phyloP scores from a whole-genome alignment of 495 filamentous ascomycete species.

The Delitschia confertaspora region DNA sequence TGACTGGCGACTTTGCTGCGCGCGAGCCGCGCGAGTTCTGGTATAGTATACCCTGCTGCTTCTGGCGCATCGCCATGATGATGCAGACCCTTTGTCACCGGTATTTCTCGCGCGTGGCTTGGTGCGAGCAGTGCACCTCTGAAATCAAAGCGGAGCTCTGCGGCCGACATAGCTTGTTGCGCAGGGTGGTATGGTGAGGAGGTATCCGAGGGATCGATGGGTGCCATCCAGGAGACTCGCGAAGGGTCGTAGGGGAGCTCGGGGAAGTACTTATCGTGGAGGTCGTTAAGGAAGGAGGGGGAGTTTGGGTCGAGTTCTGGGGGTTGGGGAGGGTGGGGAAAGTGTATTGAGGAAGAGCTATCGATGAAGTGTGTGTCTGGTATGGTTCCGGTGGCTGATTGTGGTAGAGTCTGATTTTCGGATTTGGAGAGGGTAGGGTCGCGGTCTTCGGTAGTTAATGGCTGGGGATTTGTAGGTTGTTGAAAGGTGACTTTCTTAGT shows the following conservation, averaged over 20 bases:
- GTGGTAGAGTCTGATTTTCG: slow-evolving; percentile 3
- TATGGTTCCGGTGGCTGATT: slow-evolving; percentile 28
- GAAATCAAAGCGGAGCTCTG: slow-evolving; percentile 82
- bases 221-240: slow-evolving; percentile 81
- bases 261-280: slow-evolving; percentile 91
- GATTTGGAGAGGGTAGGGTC: background rate
- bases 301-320: slow-evolving; percentile 75
- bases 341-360: slow-evolving; percentile 42
- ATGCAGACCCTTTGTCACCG: slow-evolving; percentile 70
- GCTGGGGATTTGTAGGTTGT: background rate
- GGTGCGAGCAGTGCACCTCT: slow-evolving; percentile 69
- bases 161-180: slow-evolving; percentile 59
- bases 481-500: slow-evolving; percentile 30
- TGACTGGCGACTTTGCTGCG: slow-evolving; percentile 77
- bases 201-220: slow-evolving; percentile 47
- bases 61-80: slow-evolving; percentile 91
- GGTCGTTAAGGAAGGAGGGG: slow-evolving; percentile 68
- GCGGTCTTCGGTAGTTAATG: slow-evolving; percentile 2
- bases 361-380: slow-evolving; percentile 24
- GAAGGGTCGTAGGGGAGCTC: slow-evolving; percentile 73
- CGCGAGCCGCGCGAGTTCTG: slow-evolving; percentile 73
- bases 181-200: slow-evolving; percentile 70
- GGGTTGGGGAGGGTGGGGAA: slow-evolving; percentile 48
- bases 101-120: slow-evolving; percentile 57
- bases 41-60: slow-evolving; percentile 88